Evolutionary conservation across 2,329 filamentous ascomycete genomes (phyloP).

Genomic region (Capronia americana): DNA sequence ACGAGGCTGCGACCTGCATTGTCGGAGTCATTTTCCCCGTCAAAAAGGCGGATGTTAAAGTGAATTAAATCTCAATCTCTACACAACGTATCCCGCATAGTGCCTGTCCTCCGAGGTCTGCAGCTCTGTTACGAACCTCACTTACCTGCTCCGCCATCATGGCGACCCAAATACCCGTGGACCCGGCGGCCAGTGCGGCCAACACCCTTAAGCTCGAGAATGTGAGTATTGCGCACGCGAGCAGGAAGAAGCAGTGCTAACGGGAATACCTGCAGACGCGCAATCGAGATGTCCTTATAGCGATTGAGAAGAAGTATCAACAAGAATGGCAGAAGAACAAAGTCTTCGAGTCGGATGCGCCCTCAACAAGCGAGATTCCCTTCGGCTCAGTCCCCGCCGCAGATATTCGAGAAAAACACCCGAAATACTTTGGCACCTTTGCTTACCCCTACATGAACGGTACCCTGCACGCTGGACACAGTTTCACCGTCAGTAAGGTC

Average conservation of each 20-base stretch:
- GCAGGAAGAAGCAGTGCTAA: conserved; percentile 8
- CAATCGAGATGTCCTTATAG: conserved; percentile 82
- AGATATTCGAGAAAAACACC: conserved; percentile 78
- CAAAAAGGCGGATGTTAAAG: neutral
- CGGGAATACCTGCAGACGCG: conserved; percentile 66
- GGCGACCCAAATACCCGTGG: conserved; percentile 62
- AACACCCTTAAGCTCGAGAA: conserved; percentile 72
- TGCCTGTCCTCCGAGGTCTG: neutral
- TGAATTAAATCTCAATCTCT: conserved; percentile 5
- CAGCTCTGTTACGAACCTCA: neutral
- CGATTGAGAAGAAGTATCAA: conserved; percentile 91
- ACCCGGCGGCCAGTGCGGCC: conserved; percentile 61
- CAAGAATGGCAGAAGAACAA: conserved; percentile 76
- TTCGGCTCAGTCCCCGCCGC: conserved; percentile 74
- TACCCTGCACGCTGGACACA: conserved; percentile 86
- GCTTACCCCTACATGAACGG: conserved; percentile 86
- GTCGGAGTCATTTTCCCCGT: conserved; percentile 6
- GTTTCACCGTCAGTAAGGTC: conserved; percentile 89
- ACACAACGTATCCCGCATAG: neutral
- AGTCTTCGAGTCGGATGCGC: conserved; percentile 86
- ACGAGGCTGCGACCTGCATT: conserved; percentile 6
- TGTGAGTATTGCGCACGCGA: conserved; percentile 43
- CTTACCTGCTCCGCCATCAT: conserved; percentile 46
- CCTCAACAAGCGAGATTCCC: conserved; percentile 77
- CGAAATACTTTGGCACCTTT: conserved; percentile 89